Conservation (phyloP, 441 rosid species). For the Pelargonium hybrid region DNA sequence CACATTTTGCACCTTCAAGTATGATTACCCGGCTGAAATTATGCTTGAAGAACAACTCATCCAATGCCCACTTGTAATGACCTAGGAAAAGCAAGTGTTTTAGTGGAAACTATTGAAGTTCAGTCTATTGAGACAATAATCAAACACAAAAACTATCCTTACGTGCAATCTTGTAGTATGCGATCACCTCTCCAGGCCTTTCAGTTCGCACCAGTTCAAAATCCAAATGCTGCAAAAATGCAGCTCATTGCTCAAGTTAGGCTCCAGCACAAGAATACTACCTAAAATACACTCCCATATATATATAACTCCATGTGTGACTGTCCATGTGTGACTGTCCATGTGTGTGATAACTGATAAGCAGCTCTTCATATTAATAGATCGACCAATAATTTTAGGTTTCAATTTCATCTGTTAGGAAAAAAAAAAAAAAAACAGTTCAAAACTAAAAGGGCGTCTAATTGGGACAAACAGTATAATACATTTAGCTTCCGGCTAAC, state of each 20-base stretch:
- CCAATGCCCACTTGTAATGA: slow-evolving; percentile 98
- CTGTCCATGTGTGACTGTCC: not conserved
- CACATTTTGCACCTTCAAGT: slow-evolving; percentile 63
- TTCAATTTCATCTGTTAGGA: no score
- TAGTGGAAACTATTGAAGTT: slow-evolving; percentile 16
- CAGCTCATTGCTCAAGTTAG: slow-evolving; percentile 13
- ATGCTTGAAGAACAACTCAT: slow-evolving; percentile 65
- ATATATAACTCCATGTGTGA: not conserved
- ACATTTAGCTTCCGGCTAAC: no score
- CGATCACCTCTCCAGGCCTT: slow-evolving; percentile 85
- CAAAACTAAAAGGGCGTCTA: no score
- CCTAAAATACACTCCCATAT: not conserved
- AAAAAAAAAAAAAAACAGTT: no score
- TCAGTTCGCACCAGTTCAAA: slow-evolving; percentile 56
- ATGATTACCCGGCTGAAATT: slow-evolving; percentile 71
- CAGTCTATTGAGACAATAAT: slow-evolving; percentile 17
- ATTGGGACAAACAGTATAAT: not conserved
- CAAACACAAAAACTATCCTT: slow-evolving; percentile 27
- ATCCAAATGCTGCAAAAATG: slow-evolving; percentile 66
- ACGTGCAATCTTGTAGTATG: slow-evolving; percentile 93
- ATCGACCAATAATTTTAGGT: no score
- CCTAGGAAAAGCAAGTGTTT: slow-evolving; percentile 34
- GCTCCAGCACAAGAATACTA: not conserved
- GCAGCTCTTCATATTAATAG: not conserved
- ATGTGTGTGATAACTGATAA: not conserved